A percentile compares a stretch with the other conserved stretches of the same genome.
Evolutionary conservation across 129 eudicot species (phyloP).

Genomic region (Pittosporum tobira): DNA sequence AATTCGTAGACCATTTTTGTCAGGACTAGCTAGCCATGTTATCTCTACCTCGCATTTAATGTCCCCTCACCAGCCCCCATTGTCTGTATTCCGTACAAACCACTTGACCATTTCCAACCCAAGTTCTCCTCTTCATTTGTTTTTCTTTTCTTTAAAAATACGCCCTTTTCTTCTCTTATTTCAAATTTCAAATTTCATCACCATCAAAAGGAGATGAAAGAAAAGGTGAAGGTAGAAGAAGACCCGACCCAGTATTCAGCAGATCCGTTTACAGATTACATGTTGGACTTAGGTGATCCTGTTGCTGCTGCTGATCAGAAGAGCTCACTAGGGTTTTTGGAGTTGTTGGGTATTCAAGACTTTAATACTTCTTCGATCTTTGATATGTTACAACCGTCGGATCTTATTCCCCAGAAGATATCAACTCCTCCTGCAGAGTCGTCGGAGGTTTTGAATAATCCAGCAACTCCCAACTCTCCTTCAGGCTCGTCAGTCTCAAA

Average conservation of each 20-base stretch:
- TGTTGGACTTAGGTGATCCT: constrained; percentile 2
- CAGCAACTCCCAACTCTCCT: constrained; percentile 58
- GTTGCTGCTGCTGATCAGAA: constrained; percentile 14
- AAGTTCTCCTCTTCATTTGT: background rate
- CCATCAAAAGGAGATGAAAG: constrained; percentile 12
- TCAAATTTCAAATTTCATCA: background rate
- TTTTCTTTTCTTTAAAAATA: background rate
- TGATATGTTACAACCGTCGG: background rate
- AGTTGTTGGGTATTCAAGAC: constrained; percentile 54
- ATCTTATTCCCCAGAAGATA: too few relatives aligned
- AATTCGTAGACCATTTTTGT: constrained; percentile 14
- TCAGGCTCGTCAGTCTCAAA: constrained; percentile 49
- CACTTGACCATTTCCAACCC: constrained; percentile 4
- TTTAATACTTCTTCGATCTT: constrained; percentile 1
- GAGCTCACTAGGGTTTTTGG: constrained; percentile 63
- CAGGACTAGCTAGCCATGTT: constrained; percentile 1
- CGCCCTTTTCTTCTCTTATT: background rate
- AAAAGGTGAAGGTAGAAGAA: constrained; percentile 31
- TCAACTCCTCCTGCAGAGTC: constrained; percentile 10
- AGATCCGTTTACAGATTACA: constrained; percentile 1
- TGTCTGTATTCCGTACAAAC: constrained; percentile 14
- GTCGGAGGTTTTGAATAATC: constrained; percentile 22
- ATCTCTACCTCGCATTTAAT: constrained; percentile 18
- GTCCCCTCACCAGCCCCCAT: constrained; percentile 3
- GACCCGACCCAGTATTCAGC: constrained; percentile 3